Evolutionary conservation across 2,329 filamentous ascomycete genomes (phyloP).

Genomic region (Tolypocladium sp.): DNA sequence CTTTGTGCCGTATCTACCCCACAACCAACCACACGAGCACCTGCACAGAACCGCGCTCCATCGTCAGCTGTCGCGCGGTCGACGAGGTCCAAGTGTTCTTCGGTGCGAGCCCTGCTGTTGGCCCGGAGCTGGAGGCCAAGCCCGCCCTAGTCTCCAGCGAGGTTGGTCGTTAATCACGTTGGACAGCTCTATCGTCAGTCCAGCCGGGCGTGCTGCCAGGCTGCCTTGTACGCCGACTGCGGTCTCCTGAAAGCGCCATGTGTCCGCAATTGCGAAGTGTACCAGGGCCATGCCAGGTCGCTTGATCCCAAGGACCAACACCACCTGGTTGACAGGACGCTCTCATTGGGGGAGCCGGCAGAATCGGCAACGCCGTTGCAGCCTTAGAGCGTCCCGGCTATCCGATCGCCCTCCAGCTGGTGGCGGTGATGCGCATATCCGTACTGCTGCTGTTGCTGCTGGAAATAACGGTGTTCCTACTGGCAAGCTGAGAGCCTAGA

Average conservation of each 20-base stretch:
- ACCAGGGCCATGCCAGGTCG: not conserved
- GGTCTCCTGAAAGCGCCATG: not conserved
- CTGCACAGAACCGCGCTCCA: not conserved
- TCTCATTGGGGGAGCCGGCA: not conserved
- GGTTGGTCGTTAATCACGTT: not conserved
- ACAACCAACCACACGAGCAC: not conserved
- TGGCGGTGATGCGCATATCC: not conserved
- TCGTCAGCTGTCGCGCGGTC: not conserved
- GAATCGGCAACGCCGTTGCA: not conserved
- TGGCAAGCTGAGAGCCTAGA: not conserved
- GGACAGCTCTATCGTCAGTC: not conserved
- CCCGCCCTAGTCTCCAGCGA: not conserved
- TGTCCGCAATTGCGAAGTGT: not conserved
- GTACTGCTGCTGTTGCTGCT: not conserved
- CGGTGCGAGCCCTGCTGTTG: not conserved
- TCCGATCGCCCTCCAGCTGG: not conserved
- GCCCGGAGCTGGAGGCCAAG: not conserved
- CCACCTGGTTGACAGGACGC: not conserved
- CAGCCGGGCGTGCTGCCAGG: not conserved
- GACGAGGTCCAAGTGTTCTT: not conserved
- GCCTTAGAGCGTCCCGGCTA: not conserved
- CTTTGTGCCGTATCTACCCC: not conserved
- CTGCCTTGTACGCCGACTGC: not conserved
- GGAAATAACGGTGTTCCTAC: not conserved
- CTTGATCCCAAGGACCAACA: not conserved